Conservation (phyloP, 2,329 filamentous ascomycete species). For the Helotiales sp. region DNA sequence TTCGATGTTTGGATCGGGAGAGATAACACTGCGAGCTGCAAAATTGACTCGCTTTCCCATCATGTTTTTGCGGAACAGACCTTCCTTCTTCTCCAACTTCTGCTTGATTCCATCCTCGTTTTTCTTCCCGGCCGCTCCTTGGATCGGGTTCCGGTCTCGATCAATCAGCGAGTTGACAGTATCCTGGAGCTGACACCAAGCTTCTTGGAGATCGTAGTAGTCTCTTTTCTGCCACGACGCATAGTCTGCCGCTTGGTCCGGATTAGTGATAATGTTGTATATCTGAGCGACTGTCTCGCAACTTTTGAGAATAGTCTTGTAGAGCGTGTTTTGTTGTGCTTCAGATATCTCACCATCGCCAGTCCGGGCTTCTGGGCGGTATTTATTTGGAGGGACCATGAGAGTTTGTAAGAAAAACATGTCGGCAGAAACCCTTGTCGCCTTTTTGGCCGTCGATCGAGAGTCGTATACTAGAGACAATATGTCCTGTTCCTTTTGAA, state of each 20-base stretch:
- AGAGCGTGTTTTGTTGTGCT: slow-evolving; percentile 84
- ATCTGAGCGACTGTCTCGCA: slow-evolving; percentile 77
- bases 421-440: slow-evolving; percentile 68
- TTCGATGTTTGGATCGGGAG: slow-evolving; percentile 97
- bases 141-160: slow-evolving; percentile 81
- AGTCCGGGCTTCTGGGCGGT: slow-evolving; percentile 82
- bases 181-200: slow-evolving; percentile 85
- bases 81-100: slow-evolving; percentile 97
- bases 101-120: slow-evolving; percentile 97
- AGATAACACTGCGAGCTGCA: slow-evolving; percentile 95
- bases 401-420: slow-evolving; percentile 94
- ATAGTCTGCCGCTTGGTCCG: slow-evolving; percentile 29
- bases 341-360: slow-evolving; percentile 84
- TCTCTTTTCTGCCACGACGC: slow-evolving; percentile 56
- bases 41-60: slow-evolving; percentile 99
- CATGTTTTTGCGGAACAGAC: slow-evolving; percentile 98
- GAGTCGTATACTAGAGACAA: slow-evolving; percentile 85
- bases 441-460: slow-evolving; percentile 60
- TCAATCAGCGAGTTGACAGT: slow-evolving; percentile 93
- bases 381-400: slow-evolving; percentile 90
- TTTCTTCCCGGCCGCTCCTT: slow-evolving; percentile 75
- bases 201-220: slow-evolving; percentile 78
- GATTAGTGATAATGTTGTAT: slow-evolving; percentile 64
- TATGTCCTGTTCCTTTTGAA: slow-evolving; percentile 85
- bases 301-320: slow-evolving; percentile 80